Base-by-base conservation (phyloP, 306 rosid genomes). In the Trifolium fragiferum region DNA sequence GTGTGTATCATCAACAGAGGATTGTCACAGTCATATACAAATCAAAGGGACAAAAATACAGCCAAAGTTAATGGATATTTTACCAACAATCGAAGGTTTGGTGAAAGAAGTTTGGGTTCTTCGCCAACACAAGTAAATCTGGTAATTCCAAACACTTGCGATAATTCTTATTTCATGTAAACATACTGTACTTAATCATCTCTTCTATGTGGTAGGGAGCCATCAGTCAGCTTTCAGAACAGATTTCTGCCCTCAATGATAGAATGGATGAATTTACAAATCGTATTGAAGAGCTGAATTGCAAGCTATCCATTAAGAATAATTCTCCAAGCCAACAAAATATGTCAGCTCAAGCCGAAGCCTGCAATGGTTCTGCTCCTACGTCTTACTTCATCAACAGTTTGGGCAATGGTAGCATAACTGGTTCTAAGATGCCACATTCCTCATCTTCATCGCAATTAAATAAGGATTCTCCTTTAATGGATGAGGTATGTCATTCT, bases 221-320 rank as follows among this genome's bases (percentile, higher is more conserved):
- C 50, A 77, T 87, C 54, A 88, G 75, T 76, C 95, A 87, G 86
- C 93, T 95, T 62, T 92, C 90, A 13, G 98, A 95, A 44, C 98
- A 92, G 86, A 90, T 95, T 54, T 90, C 96, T 10, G 89, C 96
- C 12, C 86, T 95, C 54, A 95, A 90, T 81, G 99, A 95, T 78
- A 87, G 98, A 74, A 95, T 95, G 93, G 98, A 92, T 72, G 98
- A 90, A 79, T 95, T 92, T 68, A 92, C 98, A n/a, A 83, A 54
- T 83, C 87, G 86, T 59, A 78, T 95, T 3, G 99, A 95, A 76
- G 99, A 95, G 87, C 81, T 95, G 73, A 95, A 90, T 75, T 82
- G 92, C 68, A 92, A 85, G 87, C 81, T 94, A 67, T 80, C 83
- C 60, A 69, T 75, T 70, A 86, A 82, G 73, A 82, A 74, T 77